Base-by-base conservation (phyloP, 495 filamentous ascomycete species). In the Aspergillus cavernicola region DNA sequence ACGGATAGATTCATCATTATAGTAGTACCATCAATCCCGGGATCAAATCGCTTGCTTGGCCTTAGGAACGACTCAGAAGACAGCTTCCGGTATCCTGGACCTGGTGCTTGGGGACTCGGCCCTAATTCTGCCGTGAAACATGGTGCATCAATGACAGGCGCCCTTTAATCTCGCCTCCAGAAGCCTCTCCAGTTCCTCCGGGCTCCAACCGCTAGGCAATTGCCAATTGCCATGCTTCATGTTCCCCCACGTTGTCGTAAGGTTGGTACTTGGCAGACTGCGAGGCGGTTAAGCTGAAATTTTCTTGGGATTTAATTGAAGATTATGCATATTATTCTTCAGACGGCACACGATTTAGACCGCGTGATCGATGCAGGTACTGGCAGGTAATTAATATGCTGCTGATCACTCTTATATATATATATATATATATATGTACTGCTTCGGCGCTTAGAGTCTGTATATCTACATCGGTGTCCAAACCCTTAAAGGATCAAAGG, bases 351-450 rank as follows among this genome's bases (percentile, higher is more conserved):
- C 49, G 31, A 26, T 32, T 16, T 18, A 50, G 29, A 49, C 50
- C 51, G 37, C 43, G 52, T 44, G 44, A 42, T 49, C 33, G 47
- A 49, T 58, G 54, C 61, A 63, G 9, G 57, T 53, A 55, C 56
- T 31, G 40, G 44, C 38, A 38, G 43, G 48, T 53, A 53, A 60
- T 60, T 63, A 59, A 53, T 57, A 31, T 20, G 57, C 55, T 57
- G 61, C 23, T 58, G 56, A 63, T 55, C 53, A 18, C 39, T 43
- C n/a, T n/a, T n/a, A n/a, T n/a, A n/a, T n/a, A n/a, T n/a, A n/a
- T n/a, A n/a, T n/a, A n/a, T n/a, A n/a, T n/a, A 9, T 28, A 9
- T 28, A 28, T 36, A 50, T 37, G 52, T 10, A 53, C 48, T 50
- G 38, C 41, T 43, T 33, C 29, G 36, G 33, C 57, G 37, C 36